Percentiles rank a stretch among this genome's conserved stretches.
Evolutionary conservation across 257 asterid species (phyloP).

Genomic region (Plantago ovata): DNA sequence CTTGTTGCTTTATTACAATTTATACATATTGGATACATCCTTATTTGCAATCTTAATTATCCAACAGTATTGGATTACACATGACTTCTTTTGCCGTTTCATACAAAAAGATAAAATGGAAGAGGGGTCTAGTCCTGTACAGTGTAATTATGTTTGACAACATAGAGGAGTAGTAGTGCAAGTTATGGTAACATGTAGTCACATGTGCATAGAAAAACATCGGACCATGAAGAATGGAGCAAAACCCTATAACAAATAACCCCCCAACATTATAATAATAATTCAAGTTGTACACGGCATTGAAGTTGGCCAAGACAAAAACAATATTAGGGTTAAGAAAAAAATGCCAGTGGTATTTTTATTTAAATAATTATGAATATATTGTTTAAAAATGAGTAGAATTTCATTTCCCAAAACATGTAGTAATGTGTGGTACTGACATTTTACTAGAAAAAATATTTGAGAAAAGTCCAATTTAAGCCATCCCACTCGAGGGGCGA

Average conservation of each 20-base stretch:
- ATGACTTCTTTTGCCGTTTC: no score
- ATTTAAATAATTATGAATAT: constrained; percentile 2
- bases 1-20: no score
- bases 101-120: no score
- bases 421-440: constrained; percentile 2
- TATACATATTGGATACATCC: no score
- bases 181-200: constrained; percentile 33
- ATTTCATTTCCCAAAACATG: constrained; percentile 37
- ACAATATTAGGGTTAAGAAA: not conserved
- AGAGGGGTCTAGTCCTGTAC: no score
- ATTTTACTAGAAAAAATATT: constrained; percentile 4
- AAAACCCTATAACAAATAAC: constrained; percentile 11
- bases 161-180: constrained; percentile 17
- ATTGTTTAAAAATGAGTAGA: constrained; percentile 4
- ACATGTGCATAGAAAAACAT: constrained; percentile 31
- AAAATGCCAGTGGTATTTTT: not conserved
- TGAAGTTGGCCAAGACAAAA: constrained; percentile 17
- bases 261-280: no score
- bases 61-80: no score
- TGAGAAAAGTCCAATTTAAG: constrained; percentile 31
- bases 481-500: constrained; percentile 35
- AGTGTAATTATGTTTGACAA: no score
- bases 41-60: no score
- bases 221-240: constrained; percentile 37
- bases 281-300: constrained; percentile 17